Conservation (phyloP, 2,329 filamentous ascomycete genomes). For the Ophiostoma sp. region DNA sequence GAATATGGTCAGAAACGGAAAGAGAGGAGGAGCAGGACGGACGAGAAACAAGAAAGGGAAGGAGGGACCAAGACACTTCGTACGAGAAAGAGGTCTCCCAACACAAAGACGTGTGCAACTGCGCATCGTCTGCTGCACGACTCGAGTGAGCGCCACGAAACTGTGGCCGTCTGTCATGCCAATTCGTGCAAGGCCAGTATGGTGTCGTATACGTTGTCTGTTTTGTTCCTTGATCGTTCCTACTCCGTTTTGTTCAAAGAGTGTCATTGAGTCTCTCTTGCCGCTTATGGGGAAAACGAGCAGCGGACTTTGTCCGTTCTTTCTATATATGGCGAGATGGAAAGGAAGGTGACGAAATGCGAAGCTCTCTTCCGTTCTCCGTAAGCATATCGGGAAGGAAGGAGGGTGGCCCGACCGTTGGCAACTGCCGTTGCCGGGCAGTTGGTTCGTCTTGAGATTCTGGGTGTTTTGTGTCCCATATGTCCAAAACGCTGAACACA, state of each 20-base stretch:
- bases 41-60: slow-evolving; percentile 6
- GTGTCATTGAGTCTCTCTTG: not conserved
- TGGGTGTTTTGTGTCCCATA: not conserved
- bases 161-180: slow-evolving; percentile 1
- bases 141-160: slow-evolving; percentile 8
- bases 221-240: not conserved
- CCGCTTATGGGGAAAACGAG: not conserved
- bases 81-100: slow-evolving; percentile 7
- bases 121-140: not conserved
- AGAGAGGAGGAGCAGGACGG: not conserved
- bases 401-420: not conserved
- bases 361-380: not conserved
- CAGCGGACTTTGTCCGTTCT: not conserved
- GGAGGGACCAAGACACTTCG: slow-evolving; percentile 14
- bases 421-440: slow-evolving; percentile 3
- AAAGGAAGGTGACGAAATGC: not conserved
- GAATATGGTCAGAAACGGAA: not conserved
- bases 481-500: not conserved
- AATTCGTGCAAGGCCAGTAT: not conserved
- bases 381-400: not conserved
- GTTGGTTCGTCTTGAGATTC: not conserved
- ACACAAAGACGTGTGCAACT: slow-evolving; percentile 11
- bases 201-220: not conserved
- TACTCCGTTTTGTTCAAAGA: not conserved
- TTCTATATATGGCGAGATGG: not conserved